Evolutionary conservation across 371 early-diverging fungal species (phyloP), one percentile per base, ranked within the genome.

Genomic region (Mortierella sp.): DNA sequence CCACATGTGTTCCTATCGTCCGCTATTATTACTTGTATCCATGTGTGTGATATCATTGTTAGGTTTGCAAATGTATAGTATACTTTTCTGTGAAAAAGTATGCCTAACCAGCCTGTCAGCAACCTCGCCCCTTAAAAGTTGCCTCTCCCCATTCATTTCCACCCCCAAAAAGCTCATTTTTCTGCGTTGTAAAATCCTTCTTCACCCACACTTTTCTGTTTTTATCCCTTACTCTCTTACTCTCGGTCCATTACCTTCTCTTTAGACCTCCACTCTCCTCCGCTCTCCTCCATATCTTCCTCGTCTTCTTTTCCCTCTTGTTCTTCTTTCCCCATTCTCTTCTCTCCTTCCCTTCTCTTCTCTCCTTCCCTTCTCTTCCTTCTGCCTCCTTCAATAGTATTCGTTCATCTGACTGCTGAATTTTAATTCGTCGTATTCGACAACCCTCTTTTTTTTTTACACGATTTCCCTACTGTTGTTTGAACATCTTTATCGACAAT

Each of bases 401-500:
- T 48, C 50, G 50, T n/a, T 36, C 36, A 22, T 57, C 24, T 22
- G 24, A 24, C 11, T 10, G 22, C 57, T 57, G 22, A 28, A 28
- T 33, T 33, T 33, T 58, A 58, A 28, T 16, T 33, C 33, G 16
- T 58, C 33, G 9, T 33, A 22, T 6, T 32, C 28, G 28, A 24
- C 58, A 55, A 55, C 16, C 10, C 53, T 24, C 53, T n/a, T 36
- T 38, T 40, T 33, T 58, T 11, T 28, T 28, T 28, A 33, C 3
- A 19, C 59, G 32, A 58, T n/a, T 21, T 58, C 13, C 13, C 36
- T 36, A 36, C 36, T 6, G 36, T 36, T 36, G 36, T 36, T 36
- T 36, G 36, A 36, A 43, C 45, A 43, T 16, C 45, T 10, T 16
- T 43, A 43, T 43, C 10, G 16, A 69, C 58, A 65, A 84, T 77